Evolutionary conservation across 208 protist species (phyloP).

Genomic region (Borovskyia barvae): DNA sequence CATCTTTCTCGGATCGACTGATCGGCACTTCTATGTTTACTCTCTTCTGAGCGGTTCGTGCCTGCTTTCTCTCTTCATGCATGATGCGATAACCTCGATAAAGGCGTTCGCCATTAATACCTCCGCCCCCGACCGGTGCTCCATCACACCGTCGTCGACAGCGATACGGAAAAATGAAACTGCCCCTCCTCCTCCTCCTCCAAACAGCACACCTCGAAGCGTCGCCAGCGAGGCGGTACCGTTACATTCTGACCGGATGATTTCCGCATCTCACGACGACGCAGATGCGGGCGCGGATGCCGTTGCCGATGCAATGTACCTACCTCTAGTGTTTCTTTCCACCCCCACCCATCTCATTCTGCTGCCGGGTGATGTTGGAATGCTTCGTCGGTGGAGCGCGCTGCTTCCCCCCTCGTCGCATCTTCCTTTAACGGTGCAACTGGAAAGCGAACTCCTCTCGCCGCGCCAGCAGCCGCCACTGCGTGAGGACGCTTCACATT

Average conservation of each 20-base stretch:
- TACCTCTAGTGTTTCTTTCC: conserved; percentile 15
- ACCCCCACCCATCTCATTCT: conserved; percentile 26
- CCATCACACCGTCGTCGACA: conserved; percentile 7
- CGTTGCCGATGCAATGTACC: neutral
- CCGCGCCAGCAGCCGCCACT: neutral
- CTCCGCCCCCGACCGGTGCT: neutral
- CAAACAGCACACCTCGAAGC: too few species aligned
- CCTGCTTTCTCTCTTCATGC: conserved; percentile 69
- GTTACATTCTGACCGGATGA: too few species aligned
- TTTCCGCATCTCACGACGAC: neutral
- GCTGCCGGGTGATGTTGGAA: conserved; percentile 9
- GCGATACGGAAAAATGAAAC: neutral
- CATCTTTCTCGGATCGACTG: conserved; percentile 77
- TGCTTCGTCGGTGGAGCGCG: conserved; percentile 24
- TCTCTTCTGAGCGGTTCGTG: conserved; percentile 44
- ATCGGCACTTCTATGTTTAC: conserved; percentile 84
- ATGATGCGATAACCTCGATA: conserved; percentile 72
- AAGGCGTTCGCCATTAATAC: conserved; percentile 55
- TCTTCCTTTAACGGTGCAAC: conserved; percentile 25
- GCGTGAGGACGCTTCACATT: neutral
- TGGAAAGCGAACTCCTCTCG: conserved; percentile 1
- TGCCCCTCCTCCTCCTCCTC: neutral
- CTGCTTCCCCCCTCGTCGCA: conserved; percentile 25
- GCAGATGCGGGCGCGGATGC: neutral
- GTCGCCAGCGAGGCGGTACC: neutral